A percentile compares a stretch with the other conserved stretches of the same genome.
Conservation (phyloP, 108 stramenopile species). For the Stephanodiscus triporus region DNA sequence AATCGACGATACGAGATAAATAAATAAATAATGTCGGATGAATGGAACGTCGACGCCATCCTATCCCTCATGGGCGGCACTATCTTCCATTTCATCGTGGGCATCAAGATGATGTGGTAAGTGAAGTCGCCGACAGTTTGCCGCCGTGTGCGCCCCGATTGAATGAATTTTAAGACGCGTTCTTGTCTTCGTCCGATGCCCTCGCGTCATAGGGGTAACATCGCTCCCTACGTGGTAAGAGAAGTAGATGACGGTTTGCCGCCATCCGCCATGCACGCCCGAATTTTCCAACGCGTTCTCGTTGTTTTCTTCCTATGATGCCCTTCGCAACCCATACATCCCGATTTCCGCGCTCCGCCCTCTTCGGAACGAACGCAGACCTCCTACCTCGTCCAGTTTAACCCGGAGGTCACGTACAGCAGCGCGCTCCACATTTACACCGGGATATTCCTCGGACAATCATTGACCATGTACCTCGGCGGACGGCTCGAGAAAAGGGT, state of each 20-base stretch:
- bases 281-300: neutral
- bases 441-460: conserved; percentile 42
- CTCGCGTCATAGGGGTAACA: too few relatives aligned
- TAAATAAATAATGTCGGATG: conserved; percentile 13
- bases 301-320: neutral
- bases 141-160: too few relatives aligned
- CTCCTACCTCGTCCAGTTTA: conserved; percentile 52
- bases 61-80: conserved; percentile 50
- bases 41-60: conserved; percentile 39
- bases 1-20: neutral
- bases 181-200: too few relatives aligned
- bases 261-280: neutral
- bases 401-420: conserved; percentile 36
- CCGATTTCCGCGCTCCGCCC: neutral
- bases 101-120: conserved; percentile 53
- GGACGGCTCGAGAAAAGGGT: conserved; percentile 47
- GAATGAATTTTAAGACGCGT: too few relatives aligned
- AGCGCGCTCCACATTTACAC: conserved; percentile 48
- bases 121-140: too few relatives aligned
- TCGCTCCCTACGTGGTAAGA: conserved; percentile 41
- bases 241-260: too few relatives aligned
- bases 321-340: neutral
- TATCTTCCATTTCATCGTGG: conserved; percentile 52
- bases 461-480: conserved; percentile 52
- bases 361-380: conserved; percentile 9